phyloP scores from a whole-genome alignment of 2,329 filamentous ascomycete genomes.

The Botryotinia calthae region DNA sequence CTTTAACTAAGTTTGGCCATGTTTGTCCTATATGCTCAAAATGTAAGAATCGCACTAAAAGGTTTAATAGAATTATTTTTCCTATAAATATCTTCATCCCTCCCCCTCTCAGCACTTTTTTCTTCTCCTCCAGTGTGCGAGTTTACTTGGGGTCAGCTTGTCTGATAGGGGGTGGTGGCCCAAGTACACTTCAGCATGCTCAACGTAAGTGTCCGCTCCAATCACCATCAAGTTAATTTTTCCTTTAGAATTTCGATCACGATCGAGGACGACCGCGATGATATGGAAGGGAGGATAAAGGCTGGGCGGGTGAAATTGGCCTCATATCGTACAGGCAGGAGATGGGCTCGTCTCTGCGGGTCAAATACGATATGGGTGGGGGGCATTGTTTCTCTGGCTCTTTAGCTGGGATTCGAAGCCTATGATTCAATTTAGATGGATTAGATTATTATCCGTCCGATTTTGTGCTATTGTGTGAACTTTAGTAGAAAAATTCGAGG shows the following conservation, averaged over 20 bases:
- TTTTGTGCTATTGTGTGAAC: background rate
- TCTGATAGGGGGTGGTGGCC: background rate
- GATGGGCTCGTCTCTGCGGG: slow-evolving; percentile 53
- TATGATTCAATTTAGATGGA: background rate
- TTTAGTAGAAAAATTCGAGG: background rate
- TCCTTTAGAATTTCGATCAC: background rate
- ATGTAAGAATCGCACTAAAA: background rate
- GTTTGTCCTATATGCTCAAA: background rate
- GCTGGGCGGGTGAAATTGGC: background rate
- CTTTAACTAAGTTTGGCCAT: background rate
- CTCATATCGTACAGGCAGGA: background rate
- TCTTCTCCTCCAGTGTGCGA: background rate
- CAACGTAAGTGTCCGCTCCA: background rate
- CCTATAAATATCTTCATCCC: background rate
- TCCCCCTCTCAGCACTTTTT: too few relatives aligned
- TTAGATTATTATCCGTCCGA: too few relatives aligned
- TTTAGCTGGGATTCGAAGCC: background rate
- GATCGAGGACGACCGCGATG: background rate
- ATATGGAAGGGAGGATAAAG: background rate
- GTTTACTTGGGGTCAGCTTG: background rate
- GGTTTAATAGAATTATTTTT: background rate
- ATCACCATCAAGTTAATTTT: background rate
- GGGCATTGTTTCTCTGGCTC: background rate
- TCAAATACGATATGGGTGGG: slow-evolving; percentile 64
- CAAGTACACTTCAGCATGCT: background rate